Evolutionary conservation across 2,329 filamentous ascomycete species (phyloP).

Genomic region (Pseudogymnoascus sp.): DNA sequence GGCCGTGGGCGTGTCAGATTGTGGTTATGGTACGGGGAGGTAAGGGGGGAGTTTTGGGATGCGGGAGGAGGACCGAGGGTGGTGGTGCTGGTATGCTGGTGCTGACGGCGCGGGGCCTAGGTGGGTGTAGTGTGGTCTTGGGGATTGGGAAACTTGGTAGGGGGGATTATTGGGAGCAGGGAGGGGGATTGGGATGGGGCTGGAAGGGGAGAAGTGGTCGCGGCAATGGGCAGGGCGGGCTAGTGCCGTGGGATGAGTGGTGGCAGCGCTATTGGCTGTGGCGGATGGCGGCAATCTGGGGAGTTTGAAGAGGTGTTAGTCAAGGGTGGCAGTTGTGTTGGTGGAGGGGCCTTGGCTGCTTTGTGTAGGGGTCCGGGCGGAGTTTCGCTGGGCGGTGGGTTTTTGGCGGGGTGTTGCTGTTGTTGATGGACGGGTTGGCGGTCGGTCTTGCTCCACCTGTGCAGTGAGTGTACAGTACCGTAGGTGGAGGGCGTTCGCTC

Average conservation of each 20-base stretch:
- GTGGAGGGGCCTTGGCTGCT: background rate
- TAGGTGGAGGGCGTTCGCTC: background rate
- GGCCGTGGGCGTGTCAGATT: background rate
- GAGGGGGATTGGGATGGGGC: too few species aligned
- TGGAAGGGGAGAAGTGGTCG: background rate
- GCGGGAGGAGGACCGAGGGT: background rate
- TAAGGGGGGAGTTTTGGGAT: background rate
- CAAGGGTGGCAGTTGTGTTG: background rate
- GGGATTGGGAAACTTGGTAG: background rate
- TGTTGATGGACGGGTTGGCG: background rate
- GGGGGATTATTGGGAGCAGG: background rate
- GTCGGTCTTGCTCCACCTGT: background rate
- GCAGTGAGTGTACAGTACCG: background rate
- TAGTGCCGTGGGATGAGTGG: background rate
- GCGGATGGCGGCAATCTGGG: conserved; percentile 1
- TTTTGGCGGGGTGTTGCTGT: background rate
- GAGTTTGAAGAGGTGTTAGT: background rate
- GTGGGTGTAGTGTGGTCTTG: background rate
- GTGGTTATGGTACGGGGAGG: too few species aligned
- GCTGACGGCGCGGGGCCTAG: background rate
- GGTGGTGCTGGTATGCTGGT: background rate
- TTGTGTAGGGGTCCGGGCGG: background rate
- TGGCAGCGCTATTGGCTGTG: background rate
- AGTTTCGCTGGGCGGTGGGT: background rate
- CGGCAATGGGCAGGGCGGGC: background rate